Evolutionary conservation across 371 early-diverging fungal genomes (phyloP), one percentile per base, ranked within the genome.

Genomic region (Rhizopus delemar): DNA sequence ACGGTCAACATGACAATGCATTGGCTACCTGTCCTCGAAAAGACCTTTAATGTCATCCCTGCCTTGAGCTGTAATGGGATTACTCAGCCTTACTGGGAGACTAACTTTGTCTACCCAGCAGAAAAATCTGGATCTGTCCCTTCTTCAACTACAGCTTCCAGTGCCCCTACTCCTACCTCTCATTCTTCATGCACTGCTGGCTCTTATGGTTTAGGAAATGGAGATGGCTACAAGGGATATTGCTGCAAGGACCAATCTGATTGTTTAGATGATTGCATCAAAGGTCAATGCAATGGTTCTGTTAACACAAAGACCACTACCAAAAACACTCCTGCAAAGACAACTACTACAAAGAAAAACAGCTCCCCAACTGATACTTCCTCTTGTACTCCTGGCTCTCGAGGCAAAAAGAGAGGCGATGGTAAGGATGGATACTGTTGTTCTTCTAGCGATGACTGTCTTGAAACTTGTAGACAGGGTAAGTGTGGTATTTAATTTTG

Each of bases 31-130:
- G 35, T 57, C 8, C 53, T 80, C 15, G 67, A 76, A 49, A 46
- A 64, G 41, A 59, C 62, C 5, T 76, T 73, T 62, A 64, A 71
- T 32, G 74, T 76, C 15, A 63, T 74, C 43, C 70, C 74, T 45
- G 66, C 69, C 16, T 62, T 71, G 29, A 52, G 61, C 53, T 80
- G 80, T 51, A 70, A 69, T 62, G 73, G 74, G 53, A 73, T 76
- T 39, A 57, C 70, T 22, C 63, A 70, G 31, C 76, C 80, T 38
- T 79, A 79, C 51, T 72, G 74, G 74, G 80, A 79, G 22, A 56
- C 60, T 5, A 62, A 57, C 46, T 74, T 71, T 51, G 66, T 65
- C n/a, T 80, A 80, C 51, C 71, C 81, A 41, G 67, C 22, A 16
- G n/a, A 4, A 16, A 46, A 46, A 8, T 13, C 16, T 7, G n/a